Conservation (phyloP, 1,284 basidiomycete species). For the Sphagnurus paluster region DNA sequence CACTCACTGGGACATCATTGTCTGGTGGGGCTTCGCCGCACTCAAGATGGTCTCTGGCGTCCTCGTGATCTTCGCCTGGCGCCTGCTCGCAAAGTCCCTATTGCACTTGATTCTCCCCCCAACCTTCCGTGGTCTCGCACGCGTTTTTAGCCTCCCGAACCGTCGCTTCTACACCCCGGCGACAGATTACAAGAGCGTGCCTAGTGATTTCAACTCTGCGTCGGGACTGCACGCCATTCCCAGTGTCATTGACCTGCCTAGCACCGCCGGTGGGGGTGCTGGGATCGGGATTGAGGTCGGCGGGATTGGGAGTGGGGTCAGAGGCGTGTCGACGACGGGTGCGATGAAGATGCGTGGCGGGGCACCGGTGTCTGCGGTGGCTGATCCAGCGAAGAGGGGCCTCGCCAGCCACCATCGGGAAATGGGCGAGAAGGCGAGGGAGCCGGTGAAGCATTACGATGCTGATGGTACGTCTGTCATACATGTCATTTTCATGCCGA, state of each 20-base stretch:
- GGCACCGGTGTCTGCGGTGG: neutral
- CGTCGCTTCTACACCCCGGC: conserved; percentile 87
- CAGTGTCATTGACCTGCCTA: conserved; percentile 80
- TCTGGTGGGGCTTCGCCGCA: conserved; percentile 58
- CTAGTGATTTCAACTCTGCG: conserved; percentile 52
- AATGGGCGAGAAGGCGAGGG: conserved; percentile 26
- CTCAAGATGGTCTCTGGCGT: conserved; percentile 68
- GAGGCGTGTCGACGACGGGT: conserved; percentile 17
- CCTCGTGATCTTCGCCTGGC: conserved; percentile 79
- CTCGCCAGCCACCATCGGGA: conserved; percentile 15
- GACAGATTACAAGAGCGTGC: conserved; percentile 77
- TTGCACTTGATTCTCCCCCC: conserved; percentile 79
- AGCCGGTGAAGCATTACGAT: conserved; percentile 73
- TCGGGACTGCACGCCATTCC: conserved; percentile 71
- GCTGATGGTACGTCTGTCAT: conserved; percentile 66
- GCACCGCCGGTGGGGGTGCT: conserved; percentile 39
- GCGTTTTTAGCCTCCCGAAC: conserved; percentile 65
- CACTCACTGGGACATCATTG: conserved; percentile 44
- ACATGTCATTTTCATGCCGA: conserved; percentile 1
- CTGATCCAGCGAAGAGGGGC: conserved; percentile 26
- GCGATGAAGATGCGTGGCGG: conserved; percentile 26
- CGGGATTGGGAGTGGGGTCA: conserved; percentile 38
- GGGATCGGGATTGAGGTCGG: conserved; percentile 42
- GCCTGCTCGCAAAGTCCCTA: conserved; percentile 77
- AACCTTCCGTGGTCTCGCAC: conserved; percentile 73